Base-by-base conservation (phyloP, 345 rosid genomes). In the Brassica rapa region DNA sequence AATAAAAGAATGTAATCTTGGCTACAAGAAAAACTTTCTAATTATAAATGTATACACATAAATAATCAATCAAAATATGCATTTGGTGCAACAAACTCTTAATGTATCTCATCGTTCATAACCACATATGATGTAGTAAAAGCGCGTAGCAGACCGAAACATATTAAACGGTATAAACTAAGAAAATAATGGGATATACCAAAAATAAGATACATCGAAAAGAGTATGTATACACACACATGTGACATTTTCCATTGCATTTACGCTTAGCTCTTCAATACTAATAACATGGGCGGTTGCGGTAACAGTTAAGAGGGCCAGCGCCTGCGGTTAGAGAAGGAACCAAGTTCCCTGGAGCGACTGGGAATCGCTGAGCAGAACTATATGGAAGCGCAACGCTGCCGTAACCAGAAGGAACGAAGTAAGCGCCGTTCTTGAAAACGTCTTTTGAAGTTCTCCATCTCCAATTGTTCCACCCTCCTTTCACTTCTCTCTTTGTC, bases 381-480 rank as follows among this genome's bases (percentile, higher is more conserved):
- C 84, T 80, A 49, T 92, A 94, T 14, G 70, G 77, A n/a, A 92
- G 86, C n/a, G 78, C 84, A 57, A 77, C 77, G 30, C 85, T 87
- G 37, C 95, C 97, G 29, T 89, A 88, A 8, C 97, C 98, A 0
- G 98, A 94, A 73, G 87, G 93, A 66, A 93, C 87, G 73, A 94
- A 94, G 83, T 87, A 92, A 14, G 98, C 97, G 4, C 98, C 98
- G 51, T 94, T 91, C 71, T 77, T 49, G 75, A 92, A 87, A 8
- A 88, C 83, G 67, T 94, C 97, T 25, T 83, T 89, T 29, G 94
- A 91, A 4, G 90, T 86, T 73, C 93, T 88, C 97, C 98, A 92
- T 70, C 84, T 94, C 97, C 97, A 94, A 35, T 64, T 81, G 71
- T 87, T 83, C 93, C 93, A 89, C 7, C 86, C 74, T 30, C 77